A percentile compares a stretch with the other conserved stretches of the same genome.
These are phyloP conservation scores for Stenogyne calaminthoides DNA, from an alignment of 305 asterid genomes.

Conservation along the genomic window DNA sequence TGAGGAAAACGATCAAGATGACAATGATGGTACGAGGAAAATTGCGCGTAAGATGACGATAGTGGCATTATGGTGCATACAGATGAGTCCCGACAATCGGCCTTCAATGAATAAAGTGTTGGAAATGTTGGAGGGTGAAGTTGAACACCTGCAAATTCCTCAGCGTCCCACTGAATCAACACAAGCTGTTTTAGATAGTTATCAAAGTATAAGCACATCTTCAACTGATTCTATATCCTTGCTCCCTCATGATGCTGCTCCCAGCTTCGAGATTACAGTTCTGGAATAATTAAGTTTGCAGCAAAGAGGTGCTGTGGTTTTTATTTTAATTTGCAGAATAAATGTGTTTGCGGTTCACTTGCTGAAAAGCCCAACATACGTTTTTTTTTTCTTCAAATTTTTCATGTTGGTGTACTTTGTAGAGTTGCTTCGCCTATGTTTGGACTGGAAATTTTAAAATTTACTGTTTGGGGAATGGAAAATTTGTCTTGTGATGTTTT, in stretches of 20 bases:
- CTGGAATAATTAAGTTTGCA: no score
- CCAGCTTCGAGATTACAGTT: neutral
- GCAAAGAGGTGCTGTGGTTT: no score
- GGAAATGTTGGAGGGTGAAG: slow-evolving; percentile 44
- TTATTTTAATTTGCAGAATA: no score
- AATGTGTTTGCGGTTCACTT: no score
- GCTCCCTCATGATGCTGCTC: neutral
- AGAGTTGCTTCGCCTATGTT: no score
- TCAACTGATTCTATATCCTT: neutral
- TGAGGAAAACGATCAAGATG: neutral
- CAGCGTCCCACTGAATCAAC: neutral
- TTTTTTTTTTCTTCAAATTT: no score
- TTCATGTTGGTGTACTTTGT: no score
- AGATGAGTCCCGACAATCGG: slow-evolving; percentile 38
- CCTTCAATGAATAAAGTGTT: slow-evolving; percentile 50
- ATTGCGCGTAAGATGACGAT: slow-evolving; percentile 30
- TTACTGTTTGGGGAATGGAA: no score
- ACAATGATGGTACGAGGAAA: neutral
- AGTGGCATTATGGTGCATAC: slow-evolving; percentile 37
- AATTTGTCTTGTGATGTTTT: no score
- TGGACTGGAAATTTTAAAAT: no score
- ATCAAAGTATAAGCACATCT: neutral
- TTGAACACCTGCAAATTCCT: slow-evolving; percentile 13
- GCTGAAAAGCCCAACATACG: no score
- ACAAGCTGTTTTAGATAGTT: neutral